Base-by-base conservation (phyloP, 2,329 filamentous ascomycete genomes). In the Paecilomyces niveus region DNA sequence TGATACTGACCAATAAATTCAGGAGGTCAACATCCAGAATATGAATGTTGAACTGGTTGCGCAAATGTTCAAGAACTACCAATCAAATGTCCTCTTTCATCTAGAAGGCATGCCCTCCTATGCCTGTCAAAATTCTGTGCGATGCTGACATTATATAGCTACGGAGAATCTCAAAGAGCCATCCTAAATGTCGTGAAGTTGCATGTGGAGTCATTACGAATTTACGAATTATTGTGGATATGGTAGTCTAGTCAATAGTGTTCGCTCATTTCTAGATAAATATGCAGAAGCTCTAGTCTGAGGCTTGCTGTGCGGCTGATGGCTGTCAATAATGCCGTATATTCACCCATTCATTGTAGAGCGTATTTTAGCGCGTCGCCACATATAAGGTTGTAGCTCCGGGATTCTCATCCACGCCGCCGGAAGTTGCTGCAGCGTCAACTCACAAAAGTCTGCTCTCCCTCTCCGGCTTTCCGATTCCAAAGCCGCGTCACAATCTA, bases 41-140 rank as follows among this genome's bases (percentile, higher is more conserved):
- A 97, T 97, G 92, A 96, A 99, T 71, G 91, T 97, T 35, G 94
- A 97, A 77, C 83, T 97, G 2, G 94, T 97, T 4, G 92, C 93
- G 0, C 93, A 97, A 72, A 99, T 99, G 94, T 99, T 97, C 81
- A 97, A 97, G 80, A 99, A 97, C 77, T 99, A 99, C 73, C 92
- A 97, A 74, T 96, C 92, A 10, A 99, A 97, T 68, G 93, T 97
- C 13, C 79, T 97, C 5, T 97, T 99, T 73, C 94, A 99, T 68
- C 82, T 99, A 5, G 94, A 97, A 86, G 94, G 94, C 95, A 80
- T 64, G 72, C 55, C 39, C 50, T 29, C 9, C 32, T 31, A 18
- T 26, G 11, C 35, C 26, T 54, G n/a, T 3, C 49, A 26, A 21
- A 55, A 57, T 51, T 56, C 29, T 35, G 11, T 45, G 15, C n/a